Evolutionary conservation across 139 green algal genomes (phyloP), one percentile per base, ranked within the genome.

Genomic region (Chlamydomonas urium): DNA sequence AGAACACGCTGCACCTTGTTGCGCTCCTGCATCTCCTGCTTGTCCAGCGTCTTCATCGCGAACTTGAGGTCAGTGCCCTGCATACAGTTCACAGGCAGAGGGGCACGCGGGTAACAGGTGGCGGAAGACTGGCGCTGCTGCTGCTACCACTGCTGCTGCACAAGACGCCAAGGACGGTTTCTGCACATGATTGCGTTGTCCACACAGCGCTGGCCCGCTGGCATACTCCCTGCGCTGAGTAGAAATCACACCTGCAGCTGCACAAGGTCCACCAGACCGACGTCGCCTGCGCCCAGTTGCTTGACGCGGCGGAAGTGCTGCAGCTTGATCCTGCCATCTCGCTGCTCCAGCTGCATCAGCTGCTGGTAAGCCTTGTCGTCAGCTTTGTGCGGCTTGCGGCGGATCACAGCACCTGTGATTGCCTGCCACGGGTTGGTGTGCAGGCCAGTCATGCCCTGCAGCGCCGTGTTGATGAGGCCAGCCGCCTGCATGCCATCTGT

Each of bases 21-120:
- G 69, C 93, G 88, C 65, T 99, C 94, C 57, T 95, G 70, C 90
- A 99, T 98, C 80, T 98, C 94, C 61, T 83, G 83, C 87, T 99
- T 99, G 80, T 97, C 88, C 75, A 99, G 86, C 10, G 86, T 92
- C 84, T 97, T 97, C 88, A 97, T 93, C 3, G 92, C 92, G 74
- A 93, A 97, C 73, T 85, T 88, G 56, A 83, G 65, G 33, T 88
- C 85, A 3, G 84, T 87, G 36, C 84, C 84, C 84, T 91, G 77
- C 23, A 29, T n/a, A n/a, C n/a, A n/a, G n/a, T n/a, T n/a, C n/a
- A n/a, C n/a, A 24, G 69, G 26, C 73, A 77, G 17, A 28, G 28
- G 21, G 23, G 29, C 2, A 65, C 24, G 28, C n/a, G n/a, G n/a
- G n/a, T n/a, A n/a, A n/a, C n/a, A 8, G 45, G 19, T 60, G 36